phyloP scores from a whole-genome alignment of 1,284 basidiomycete species.

The Hemileia vastatrix region DNA sequence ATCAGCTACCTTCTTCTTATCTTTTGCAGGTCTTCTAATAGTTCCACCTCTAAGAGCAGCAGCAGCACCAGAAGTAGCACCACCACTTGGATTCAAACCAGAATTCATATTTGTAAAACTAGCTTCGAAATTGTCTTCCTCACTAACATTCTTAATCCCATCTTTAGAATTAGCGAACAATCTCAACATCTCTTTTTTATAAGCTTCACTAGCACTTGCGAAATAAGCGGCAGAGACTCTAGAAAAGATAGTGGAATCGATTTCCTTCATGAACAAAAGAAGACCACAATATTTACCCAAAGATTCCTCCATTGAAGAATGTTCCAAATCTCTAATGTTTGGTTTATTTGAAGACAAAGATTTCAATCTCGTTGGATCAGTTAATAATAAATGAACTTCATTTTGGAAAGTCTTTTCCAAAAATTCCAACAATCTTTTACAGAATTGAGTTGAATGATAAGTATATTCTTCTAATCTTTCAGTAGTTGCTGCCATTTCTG shows the following conservation, averaged over 20 bases:
- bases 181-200: conserved; percentile 65
- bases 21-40: conserved; percentile 26
- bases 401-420: conserved; percentile 80
- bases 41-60: conserved; percentile 30
- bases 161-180: conserved; percentile 57
- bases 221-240: conserved; percentile 59
- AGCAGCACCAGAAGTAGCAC: neutral
- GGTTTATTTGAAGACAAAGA: conserved; percentile 27
- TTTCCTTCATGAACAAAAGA: conserved; percentile 87
- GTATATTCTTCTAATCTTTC: conserved; percentile 80
- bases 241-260: conserved; percentile 54
- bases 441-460: conserved; percentile 77
- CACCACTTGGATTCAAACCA: conserved; percentile 12
- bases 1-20: conserved; percentile 23
- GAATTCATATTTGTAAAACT: conserved; percentile 46
- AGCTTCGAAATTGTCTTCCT: conserved; percentile 59
- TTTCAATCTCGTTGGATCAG: conserved; percentile 32
- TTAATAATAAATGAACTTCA: conserved; percentile 50
- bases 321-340: conserved; percentile 42
- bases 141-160: conserved; percentile 57
- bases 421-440: conserved; percentile 78
- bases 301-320: conserved; percentile 65
- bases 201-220: conserved; percentile 67
- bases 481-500: conserved; percentile 17
- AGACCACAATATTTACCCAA: conserved; percentile 80